Evolutionary conservation across 1,139 yeast genomes (phyloP).

Genomic region (Protomyces inouyei): DNA sequence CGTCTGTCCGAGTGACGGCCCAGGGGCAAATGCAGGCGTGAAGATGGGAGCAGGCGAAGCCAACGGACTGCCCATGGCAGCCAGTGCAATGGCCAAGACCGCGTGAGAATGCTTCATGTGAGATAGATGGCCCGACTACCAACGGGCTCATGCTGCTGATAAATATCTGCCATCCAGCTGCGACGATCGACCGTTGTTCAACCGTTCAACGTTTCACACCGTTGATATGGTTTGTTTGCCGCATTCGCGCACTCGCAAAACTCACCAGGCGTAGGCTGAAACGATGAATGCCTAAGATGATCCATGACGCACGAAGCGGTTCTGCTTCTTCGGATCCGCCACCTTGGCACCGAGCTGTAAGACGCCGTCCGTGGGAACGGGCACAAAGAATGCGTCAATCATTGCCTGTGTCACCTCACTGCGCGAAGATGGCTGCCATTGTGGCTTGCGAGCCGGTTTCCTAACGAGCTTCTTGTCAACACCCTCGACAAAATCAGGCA

Average conservation of each 20-base stretch:
- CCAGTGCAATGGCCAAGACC: not conserved
- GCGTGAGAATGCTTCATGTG: not conserved
- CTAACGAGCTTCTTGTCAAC: slow-evolving; percentile 62
- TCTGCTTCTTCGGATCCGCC: not conserved
- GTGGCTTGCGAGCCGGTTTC: not conserved
- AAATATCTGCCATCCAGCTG: not conserved
- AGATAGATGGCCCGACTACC: no score
- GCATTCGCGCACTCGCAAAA: not conserved
- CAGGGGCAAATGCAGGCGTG: no score
- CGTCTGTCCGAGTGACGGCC: no score
- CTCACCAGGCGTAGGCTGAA: not conserved
- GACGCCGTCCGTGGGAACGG: not conserved
- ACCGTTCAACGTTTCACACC: not conserved
- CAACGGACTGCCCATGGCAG: not conserved
- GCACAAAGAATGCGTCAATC: not conserved
- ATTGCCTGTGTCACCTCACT: not conserved
- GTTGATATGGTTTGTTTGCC: not conserved
- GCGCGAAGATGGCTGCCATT: not conserved
- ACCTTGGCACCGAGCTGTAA: not conserved
- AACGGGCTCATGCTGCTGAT: not conserved
- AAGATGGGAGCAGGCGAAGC: not conserved
- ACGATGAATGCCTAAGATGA: not conserved
- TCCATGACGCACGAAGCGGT: not conserved
- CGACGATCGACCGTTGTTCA: not conserved
- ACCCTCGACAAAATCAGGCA: slow-evolving; percentile 66